Percentiles rank a stretch among this genome's conserved stretches.
phyloP scores from a whole-genome alignment of 352 stramenopile genomes.

The Globisporangium irregulare region DNA sequence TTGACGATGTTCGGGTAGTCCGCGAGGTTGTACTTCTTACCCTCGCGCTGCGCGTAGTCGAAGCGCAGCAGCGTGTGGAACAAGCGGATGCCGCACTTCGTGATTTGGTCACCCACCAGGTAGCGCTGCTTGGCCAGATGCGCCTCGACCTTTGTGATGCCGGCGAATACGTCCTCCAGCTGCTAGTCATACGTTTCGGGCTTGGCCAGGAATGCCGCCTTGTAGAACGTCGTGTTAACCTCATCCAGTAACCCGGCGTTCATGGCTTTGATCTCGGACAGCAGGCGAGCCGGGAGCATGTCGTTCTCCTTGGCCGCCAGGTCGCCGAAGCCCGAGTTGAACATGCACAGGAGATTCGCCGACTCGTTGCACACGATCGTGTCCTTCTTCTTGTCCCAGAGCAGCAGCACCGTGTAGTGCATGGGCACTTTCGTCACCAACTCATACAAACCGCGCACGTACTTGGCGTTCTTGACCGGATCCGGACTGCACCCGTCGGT shows the following conservation, averaged over 20 bases:
- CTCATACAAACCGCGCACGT: constrained; percentile 40
- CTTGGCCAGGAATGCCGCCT: constrained; percentile 49
- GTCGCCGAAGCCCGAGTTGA: constrained; percentile 45
- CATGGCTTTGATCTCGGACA: constrained; percentile 34
- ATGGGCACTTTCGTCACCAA: constrained; percentile 11
- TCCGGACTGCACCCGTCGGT: constrained; percentile 22
- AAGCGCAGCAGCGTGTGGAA: constrained; percentile 25
- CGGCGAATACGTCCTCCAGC: constrained; percentile 16
- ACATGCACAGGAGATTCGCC: constrained; percentile 63
- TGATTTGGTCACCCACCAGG: constrained; percentile 17
- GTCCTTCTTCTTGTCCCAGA: constrained; percentile 65
- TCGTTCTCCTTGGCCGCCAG: constrained; percentile 34
- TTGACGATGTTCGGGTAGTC: constrained; percentile 38
- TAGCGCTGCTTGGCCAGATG: constrained; percentile 10
- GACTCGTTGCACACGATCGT: constrained; percentile 83
- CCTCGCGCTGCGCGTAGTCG: constrained; percentile 24
- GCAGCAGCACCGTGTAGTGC: constrained; percentile 51
- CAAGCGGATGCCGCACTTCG: constrained; percentile 27
- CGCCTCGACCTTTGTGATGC: not conserved
- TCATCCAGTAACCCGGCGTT: constrained; percentile 61
- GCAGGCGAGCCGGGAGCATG: constrained; percentile 1
- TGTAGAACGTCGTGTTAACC: constrained; percentile 43
- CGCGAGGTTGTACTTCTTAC: constrained; percentile 37
- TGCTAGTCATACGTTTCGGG: constrained; percentile 44
- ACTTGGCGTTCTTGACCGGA: constrained; percentile 22